Evolutionary conservation across 129 eudicot species (phyloP), one percentile per base, ranked within the genome.

Genomic region (Flaveria trinervia): DNA sequence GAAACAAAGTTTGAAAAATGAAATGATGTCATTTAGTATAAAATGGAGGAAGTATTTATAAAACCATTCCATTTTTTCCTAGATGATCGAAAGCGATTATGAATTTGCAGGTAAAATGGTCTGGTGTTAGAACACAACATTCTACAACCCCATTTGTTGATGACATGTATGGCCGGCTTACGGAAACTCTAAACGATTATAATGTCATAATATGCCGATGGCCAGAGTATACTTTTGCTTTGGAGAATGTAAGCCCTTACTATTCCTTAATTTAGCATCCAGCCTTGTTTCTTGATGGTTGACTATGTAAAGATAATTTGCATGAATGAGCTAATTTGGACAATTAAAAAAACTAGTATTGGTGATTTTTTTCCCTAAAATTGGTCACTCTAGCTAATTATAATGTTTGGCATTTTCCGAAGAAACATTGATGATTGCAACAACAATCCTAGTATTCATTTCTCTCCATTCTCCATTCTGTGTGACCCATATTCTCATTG

Each of bases 141-240:
- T 81, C 90, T 9, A 91, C 94, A 25, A 86, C 97, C 48, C 97
- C 94, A 0, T 91, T 91, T 83, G 86, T 91, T 59, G 97, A 91
- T 83, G 97, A 88, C 48, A 91, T 91, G 94, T 91, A 91, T 72
- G 92, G 84, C 2, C 91, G 92, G 66, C 86, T 91, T 70, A 89
- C 80, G 68, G 94, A 86, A 26, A 89, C 89, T 13, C 73, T 91
- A 55, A 91, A 85, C 72, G 97, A 91, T 76, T 91, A 91, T 70
- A 88, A 85, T 44, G 85, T 88, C 89, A 86, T 91, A 62, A 88
- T 91, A 33, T 83, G 97, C 65, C 90, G 94, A 70, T 91, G 97
- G 97, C 97, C 97, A 46, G 97, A 91, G 78, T 91, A 91, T 76
- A 91, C 84, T 26, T 83, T 83, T 68, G 90, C 86, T 23, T 82